Evolutionary conservation across 2,329 filamentous ascomycete genomes (phyloP).

Genomic region (Graphiopsis chlorocephala): DNA sequence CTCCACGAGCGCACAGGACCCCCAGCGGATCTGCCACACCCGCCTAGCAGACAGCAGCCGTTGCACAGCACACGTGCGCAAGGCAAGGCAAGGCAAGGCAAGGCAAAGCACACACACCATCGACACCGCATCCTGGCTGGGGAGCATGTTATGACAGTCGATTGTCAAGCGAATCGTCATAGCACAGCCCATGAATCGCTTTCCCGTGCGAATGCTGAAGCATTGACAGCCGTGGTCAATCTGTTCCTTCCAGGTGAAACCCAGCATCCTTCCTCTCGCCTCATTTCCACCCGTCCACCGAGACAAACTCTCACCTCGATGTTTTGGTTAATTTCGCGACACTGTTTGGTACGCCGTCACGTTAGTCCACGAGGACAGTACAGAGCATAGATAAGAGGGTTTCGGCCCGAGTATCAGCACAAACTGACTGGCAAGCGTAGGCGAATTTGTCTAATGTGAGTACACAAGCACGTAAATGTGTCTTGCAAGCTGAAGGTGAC

Average conservation of each 20-base stretch:
- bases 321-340: not conserved
- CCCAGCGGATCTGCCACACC: not conserved
- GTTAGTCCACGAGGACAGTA: not conserved
- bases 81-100: no score
- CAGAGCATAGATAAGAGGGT: not conserved
- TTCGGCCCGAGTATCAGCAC: not conserved
- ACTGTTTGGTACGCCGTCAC: not conserved
- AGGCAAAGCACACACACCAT: no score
- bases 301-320: slow-evolving; percentile 5
- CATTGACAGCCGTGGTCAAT: not conserved
- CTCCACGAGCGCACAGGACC: not conserved
- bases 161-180: not conserved
- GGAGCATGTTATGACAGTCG: not conserved
- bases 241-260: not conserved
- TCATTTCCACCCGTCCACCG: slow-evolving; percentile 8
- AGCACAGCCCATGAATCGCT: not conserved
- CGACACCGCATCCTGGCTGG: not conserved
- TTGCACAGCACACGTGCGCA: slow-evolving; percentile 11
- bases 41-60: not conserved
- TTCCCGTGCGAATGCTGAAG: not conserved
- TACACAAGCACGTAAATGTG: not conserved
- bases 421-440: not conserved
- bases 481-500: not conserved
- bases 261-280: not conserved
- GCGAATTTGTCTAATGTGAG: no score